phyloP scores from a whole-genome alignment of 495 filamentous ascomycete genomes.

The Hyaloscypha finlandica region DNA sequence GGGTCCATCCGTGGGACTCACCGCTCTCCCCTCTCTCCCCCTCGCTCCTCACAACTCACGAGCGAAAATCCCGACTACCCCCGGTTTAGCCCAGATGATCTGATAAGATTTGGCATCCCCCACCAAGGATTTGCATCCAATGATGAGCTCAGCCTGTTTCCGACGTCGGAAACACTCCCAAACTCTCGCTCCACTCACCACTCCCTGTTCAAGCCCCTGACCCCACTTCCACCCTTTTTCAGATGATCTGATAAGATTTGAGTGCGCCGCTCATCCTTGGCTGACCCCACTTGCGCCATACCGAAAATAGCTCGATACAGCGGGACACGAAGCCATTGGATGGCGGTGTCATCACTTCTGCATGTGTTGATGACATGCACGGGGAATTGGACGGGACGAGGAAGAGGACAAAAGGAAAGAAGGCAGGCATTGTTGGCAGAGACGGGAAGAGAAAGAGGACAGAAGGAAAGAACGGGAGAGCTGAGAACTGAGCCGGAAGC shows the following conservation, averaged over 20 bases:
- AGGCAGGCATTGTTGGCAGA: neutral
- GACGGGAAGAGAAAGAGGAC: neutral
- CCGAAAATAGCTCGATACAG: neutral
- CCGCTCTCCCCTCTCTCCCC: no score
- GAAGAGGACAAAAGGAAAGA: neutral
- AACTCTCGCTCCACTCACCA: no score
- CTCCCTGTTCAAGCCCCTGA: neutral
- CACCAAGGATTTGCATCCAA: neutral
- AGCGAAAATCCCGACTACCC: neutral
- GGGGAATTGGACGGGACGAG: neutral
- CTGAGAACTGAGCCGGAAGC: neutral
- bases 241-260: constrained; percentile 2
- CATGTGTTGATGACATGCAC: neutral
- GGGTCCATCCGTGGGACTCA: no score
- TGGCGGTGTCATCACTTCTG: neutral
- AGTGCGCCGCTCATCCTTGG: neutral
- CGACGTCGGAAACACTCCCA: neutral
- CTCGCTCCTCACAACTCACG: no score
- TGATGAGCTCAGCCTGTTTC: neutral
- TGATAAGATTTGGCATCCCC: neutral
- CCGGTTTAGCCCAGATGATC: neutral
- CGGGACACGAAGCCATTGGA: neutral
- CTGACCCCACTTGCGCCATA: neutral
- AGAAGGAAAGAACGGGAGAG: neutral
- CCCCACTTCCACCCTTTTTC: neutral